Base-by-base conservation (phyloP, 2,329 filamentous ascomycete genomes). In the Phoma sp. region DNA sequence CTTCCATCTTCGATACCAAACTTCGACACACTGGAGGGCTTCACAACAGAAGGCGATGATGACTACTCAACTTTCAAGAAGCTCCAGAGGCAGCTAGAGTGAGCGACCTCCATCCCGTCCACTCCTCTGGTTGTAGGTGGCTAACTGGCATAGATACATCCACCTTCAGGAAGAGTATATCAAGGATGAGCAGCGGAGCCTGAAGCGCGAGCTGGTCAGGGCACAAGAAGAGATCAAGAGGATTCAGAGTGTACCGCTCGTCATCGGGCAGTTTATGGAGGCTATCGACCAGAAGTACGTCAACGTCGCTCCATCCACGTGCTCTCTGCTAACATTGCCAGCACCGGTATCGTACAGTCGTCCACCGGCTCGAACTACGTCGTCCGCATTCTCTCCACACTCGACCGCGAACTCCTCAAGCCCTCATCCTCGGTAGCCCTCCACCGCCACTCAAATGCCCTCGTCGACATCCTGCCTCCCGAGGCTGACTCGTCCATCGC, bases 221-320 rank as follows among this genome's bases (percentile, higher is more conserved):
- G 95, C 95, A 66, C 95, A 99, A 76, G 95, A 99, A 77, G 95
- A 99, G 81, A 99, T 99, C 81, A 99, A 99, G 83, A 88, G 95
- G 64, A 99, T 99, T 76, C 95, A 99, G 81, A 97, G 92, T 76
- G 95, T 99, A 49, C 95, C 95, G 25, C 80, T 99, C 59, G 95
- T 99, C 60, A 99, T 99, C 75, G 95, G 95, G 57, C 95, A 99
- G 79, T 99, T 99, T 75, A 99, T 99, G 95, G 95, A 99, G 79
- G 95, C 95, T 51, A 99, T 99, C 73, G 95, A 99, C 77, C 95
- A 99, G 79, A 99, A 97, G 91, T 96, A 83, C 76, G 85, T 47
- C 13, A 29, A 18, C 38, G 40, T 14, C 47, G 39, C 46, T 41
- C 41, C 44, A 33, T 44, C 11, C 11, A 6, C 14, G 13, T 7